Evolutionary conservation across 2,329 filamentous ascomycete species (phyloP), one percentile per base, ranked within the genome.

Genomic region (Neophaeococcomyces mojaviensis): DNA sequence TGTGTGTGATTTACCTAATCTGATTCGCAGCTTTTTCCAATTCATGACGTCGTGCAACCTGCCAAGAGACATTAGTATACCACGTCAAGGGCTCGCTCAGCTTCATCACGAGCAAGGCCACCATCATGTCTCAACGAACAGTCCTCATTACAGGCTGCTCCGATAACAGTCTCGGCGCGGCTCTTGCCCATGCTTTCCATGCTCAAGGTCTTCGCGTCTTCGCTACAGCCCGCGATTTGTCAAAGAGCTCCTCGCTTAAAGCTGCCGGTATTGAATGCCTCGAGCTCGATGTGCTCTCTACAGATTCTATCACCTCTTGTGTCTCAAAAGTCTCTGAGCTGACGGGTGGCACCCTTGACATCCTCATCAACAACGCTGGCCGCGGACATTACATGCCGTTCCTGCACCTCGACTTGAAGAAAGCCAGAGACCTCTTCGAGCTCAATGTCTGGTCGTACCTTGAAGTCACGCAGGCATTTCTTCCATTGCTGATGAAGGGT

Each of bases 181-280:
- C 65, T 3, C 55, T 71, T 1, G 67, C 57, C 5, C 50, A 59
- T 19, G 55, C 50, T 5, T 68, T 70, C 46, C 62, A 64, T 15
- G 46, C 51, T 5, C 56, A 53, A 16, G 63, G 63, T 10, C 55
- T 62, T 16, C 59, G 58, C 5, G 67, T 72, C 35, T 65, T 68
- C 48, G 67, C 66, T 2, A 67, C 66, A 1, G 61, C 61, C 5
- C 64, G 68, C 8, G 56, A 55, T 30, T 47, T 48, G 8, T 20
- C 39, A 16, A 47, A 48, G 19, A 36, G 53, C 6, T 36, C 37
- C 18, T 35, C 24, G 18, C 32, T 57, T 19, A 28, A 49, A 10
- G 43, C 45, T 10, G 38, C 46, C 3, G 53, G 55, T 3, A 56
- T 57, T 19, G 53, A 57, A 45, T 53, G 49, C 20, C 10, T 55